Evolutionary conservation across 2,329 filamentous ascomycete species (phyloP).

Genomic region (Pseudocercospora eumusae): DNA sequence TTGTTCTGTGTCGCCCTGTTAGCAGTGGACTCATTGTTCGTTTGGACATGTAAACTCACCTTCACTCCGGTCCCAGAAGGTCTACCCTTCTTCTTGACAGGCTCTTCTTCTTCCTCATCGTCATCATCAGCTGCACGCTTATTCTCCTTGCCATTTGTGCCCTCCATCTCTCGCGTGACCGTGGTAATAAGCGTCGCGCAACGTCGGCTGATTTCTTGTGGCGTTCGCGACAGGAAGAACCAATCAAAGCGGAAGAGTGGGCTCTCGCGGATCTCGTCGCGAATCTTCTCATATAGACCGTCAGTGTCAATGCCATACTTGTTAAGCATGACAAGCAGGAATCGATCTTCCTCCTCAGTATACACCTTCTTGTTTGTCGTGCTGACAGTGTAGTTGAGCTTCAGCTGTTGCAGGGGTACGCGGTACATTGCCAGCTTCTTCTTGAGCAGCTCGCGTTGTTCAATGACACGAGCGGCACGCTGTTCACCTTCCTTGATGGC

Average conservation of each 20-base stretch:
- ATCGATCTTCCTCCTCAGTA: slow-evolving; percentile 96
- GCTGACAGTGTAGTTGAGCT: slow-evolving; percentile 97
- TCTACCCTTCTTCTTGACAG: slow-evolving; percentile 94
- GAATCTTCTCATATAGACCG: slow-evolving; percentile 85
- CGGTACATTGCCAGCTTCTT: slow-evolving; percentile 97
- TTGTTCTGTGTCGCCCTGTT: slow-evolving; percentile 69
- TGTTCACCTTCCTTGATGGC: slow-evolving; percentile 93
- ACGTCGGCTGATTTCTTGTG: slow-evolving; percentile 85
- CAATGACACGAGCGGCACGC: slow-evolving; percentile 80
- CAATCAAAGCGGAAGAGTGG: slow-evolving; percentile 97
- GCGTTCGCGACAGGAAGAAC: slow-evolving; percentile 96
- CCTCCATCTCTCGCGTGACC: slow-evolving; percentile 91
- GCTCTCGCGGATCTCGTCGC: slow-evolving; percentile 94
- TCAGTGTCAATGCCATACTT: slow-evolving; percentile 90
- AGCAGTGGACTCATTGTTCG: slow-evolving; percentile 7
- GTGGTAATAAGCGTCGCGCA: slow-evolving; percentile 94
- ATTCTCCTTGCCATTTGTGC: slow-evolving; percentile 50
- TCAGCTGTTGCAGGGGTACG: slow-evolving; percentile 95
- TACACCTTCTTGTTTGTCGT: slow-evolving; percentile 99
- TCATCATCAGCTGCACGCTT: slow-evolving; percentile 76
- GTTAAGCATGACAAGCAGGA: slow-evolving; percentile 89
- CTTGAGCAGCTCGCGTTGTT: slow-evolving; percentile 87
- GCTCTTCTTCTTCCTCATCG: slow-evolving; percentile 80
- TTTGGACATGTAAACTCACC: slow-evolving; percentile 54
- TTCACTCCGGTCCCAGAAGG: slow-evolving; percentile 65